These are phyloP conservation scores for Ogataea paradorogensis DNA, from an alignment of 805 yeast genomes.

Conservation along the genomic window DNA sequence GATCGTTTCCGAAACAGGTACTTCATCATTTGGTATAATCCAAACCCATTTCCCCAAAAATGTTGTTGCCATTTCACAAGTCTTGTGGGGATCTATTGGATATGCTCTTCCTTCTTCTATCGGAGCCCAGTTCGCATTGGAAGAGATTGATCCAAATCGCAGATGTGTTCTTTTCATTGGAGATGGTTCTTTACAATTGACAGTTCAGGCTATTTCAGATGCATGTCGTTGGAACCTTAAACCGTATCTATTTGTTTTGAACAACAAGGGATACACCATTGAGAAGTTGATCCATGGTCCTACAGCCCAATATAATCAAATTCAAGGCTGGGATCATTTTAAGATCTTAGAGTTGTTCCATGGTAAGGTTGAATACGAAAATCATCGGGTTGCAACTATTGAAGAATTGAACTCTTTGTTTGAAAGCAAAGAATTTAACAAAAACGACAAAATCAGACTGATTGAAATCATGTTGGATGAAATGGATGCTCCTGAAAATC, in stretches of 20 bases:
- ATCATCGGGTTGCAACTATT: constrained; percentile 49
- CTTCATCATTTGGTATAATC: constrained; percentile 70
- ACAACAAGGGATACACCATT: constrained; percentile 73
- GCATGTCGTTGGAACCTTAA: constrained; percentile 63
- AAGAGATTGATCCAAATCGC: constrained; percentile 56
- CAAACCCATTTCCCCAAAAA: constrained; percentile 62
- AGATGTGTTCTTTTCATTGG: constrained; percentile 69
- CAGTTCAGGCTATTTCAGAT: constrained; percentile 71
- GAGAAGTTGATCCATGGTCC: constrained; percentile 73
- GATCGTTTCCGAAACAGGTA: constrained; percentile 70
- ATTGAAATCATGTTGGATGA: constrained; percentile 66
- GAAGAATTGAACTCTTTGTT: constrained; percentile 58
- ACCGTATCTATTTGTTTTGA: constrained; percentile 67
- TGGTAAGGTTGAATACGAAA: constrained; percentile 51
- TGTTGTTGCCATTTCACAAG: constrained; percentile 68
- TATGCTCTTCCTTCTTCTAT: constrained; percentile 63
- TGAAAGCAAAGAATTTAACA: constrained; percentile 44
- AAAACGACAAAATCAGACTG: constrained; percentile 58
- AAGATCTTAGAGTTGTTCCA: constrained; percentile 57
- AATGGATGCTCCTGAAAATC: constrained; percentile 66
- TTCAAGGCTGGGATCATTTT: constrained; percentile 68
- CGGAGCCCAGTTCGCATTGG: constrained; percentile 69
- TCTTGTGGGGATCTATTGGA: constrained; percentile 75
- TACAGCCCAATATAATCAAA: constrained; percentile 60
- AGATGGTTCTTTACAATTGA: constrained; percentile 74